Evolutionary conservation across 2,329 filamentous ascomycete species (phyloP), one percentile per base, ranked within the genome.

Genomic region (Cercospora sesami): DNA sequence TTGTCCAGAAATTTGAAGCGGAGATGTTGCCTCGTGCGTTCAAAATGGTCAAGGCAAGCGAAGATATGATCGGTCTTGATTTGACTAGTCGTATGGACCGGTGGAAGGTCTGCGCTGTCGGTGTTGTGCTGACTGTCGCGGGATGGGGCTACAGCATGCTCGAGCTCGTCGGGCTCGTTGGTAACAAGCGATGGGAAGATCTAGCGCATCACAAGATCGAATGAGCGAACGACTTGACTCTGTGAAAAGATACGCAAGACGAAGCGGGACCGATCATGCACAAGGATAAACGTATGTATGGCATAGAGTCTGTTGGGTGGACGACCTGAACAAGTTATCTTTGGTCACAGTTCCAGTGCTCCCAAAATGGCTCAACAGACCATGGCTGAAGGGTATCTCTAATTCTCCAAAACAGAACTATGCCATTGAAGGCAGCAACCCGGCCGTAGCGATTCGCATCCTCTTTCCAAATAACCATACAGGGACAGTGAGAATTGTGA

Each of bases 381-480:
- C 39, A 3, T n/a, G 16, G 5, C 5, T 45, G 39, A 7, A n/a
- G 4, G 4, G 4, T 5, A n/a, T 18, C 16, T 18, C 14, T 16
- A 5, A n/a, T 6, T 8, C 39, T n/a, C 39, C 7, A 7, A 16
- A n/a, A n/a, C 14, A 42, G 36, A 16, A 10, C 30, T 51, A 51
- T 16, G 18, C 10, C 45, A 26, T 51, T 0, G 8, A 7, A 51
- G 45, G 45, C 39, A 75, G 36, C 28, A 69, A 65, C 12, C 67
- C 69, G 7, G 78, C 78, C 5, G 80, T 82, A 31, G 79, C 80
- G 53, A 82, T 80, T 64, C 81, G 75, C 63, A 80, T 65, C 14
- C 80, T 72, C 76, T 82, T 83, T 0, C 81, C 81, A 69, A 75
- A 73, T 26, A 73, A 18, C 81, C 45, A 81, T 66, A 81, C 68